Evolutionary conservation across 305 asterid genomes (phyloP).

Genomic region (Caryopteris hybrid): DNA sequence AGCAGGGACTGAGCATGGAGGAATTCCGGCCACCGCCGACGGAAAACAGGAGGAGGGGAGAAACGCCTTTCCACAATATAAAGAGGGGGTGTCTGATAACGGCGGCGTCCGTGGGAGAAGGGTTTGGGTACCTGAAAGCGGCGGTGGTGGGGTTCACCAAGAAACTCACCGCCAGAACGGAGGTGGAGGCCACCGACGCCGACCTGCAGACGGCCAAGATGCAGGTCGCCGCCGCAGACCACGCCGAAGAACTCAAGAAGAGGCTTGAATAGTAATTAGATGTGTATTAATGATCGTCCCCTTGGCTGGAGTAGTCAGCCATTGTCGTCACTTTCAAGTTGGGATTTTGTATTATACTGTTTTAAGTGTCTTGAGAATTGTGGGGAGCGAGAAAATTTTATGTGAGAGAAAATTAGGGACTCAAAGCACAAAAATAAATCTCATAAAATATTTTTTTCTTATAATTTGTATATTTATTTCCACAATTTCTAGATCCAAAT

Average conservation of each 20-base stretch:
- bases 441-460: no score
- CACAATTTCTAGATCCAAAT: no score
- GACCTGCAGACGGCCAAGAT: slow-evolving; percentile 42
- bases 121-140: slow-evolving; percentile 34
- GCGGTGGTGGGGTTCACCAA: slow-evolving; percentile 29
- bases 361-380: no score
- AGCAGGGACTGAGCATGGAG: no score
- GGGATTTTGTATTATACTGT: no score
- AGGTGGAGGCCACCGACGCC: slow-evolving; percentile 45
- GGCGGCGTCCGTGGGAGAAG: slow-evolving; percentile 28
- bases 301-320: no score
- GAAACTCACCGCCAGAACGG: slow-evolving; percentile 41
- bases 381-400: no score
- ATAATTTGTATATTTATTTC: no score
- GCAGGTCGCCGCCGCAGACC: slow-evolving; percentile 60
- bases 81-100: slow-evolving; percentile 23
- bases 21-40: neutral
- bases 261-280: slow-evolving; percentile 10
- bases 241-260: slow-evolving; percentile 39
- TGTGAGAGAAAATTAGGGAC: no score
- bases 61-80: neutral
- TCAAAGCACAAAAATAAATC: no score
- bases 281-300: no score
- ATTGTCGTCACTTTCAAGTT: no score
- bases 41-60: neutral